These are phyloP conservation scores for Phaeotremella skinneri DNA, from an alignment of 768 basidiomycete species.

Conservation along the genomic window DNA sequence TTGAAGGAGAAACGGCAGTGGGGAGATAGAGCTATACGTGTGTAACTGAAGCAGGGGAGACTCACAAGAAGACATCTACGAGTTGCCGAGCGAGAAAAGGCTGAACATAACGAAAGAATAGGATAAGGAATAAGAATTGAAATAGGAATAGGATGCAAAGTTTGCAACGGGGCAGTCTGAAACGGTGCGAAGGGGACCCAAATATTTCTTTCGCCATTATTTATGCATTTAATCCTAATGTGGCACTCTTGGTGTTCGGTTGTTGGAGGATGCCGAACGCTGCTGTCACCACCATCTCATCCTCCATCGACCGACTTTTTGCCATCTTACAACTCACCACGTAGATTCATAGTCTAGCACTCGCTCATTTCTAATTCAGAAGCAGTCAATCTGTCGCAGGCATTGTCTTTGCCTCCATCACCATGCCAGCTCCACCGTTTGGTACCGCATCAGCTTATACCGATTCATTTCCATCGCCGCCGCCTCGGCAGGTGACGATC, in stretches of 20 bases:
- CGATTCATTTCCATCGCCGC: conserved; percentile 46
- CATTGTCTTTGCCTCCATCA: too few relatives aligned
- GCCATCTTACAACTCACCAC: too few relatives aligned
- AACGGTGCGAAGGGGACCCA: background rate
- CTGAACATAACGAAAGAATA: background rate
- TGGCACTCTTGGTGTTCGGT: background rate
- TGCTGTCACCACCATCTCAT: background rate
- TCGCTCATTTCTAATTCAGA: too few relatives aligned
- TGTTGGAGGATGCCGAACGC: background rate
- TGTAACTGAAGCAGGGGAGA: background rate
- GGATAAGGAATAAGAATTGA: background rate
- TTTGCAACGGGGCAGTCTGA: background rate
- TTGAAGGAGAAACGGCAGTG: conserved; percentile 3
- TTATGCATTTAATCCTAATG: background rate
- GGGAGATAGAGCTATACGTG: conserved; percentile 1
- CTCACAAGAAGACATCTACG: background rate
- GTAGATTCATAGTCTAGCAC: too few relatives aligned
- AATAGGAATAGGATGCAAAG: conserved; percentile 4
- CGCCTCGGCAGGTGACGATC: conserved; percentile 42
- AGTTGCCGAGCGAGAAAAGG: background rate
- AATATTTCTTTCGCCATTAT: background rate
- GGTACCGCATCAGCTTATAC: conserved; percentile 48
- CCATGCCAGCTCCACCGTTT: conserved; percentile 41
- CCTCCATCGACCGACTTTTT: too few relatives aligned
- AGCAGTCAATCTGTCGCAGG: too few relatives aligned